These are phyloP conservation scores for Entoloma clypeatum DNA, from an alignment of 1,284 basidiomycete species.

Conservation along the genomic window DNA sequence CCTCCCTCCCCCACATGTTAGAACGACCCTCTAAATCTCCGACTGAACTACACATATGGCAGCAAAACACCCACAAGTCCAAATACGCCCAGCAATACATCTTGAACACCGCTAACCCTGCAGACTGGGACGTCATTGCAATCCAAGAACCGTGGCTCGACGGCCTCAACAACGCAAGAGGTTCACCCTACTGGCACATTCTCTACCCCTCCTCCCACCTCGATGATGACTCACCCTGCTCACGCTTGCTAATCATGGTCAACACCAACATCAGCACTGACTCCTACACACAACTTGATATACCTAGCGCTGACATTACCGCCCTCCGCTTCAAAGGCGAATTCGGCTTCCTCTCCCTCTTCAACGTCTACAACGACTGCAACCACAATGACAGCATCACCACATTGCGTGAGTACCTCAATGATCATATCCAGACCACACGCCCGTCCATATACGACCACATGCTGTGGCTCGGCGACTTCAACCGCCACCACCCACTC, in stretches of 20 bases:
- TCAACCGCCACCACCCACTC: conserved; percentile 47
- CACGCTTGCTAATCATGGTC: conserved; percentile 24
- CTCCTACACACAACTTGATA: conserved; percentile 13
- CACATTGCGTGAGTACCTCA: background rate
- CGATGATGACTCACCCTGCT: background rate
- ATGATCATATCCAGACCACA: too few species aligned
- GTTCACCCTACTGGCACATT: conserved; percentile 11
- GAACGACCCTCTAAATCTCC: background rate
- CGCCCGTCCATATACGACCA: conserved; percentile 2
- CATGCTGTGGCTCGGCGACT: conserved; percentile 40
- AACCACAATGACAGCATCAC: conserved; percentile 3
- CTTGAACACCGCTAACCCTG: conserved; percentile 6
- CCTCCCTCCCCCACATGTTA: background rate
- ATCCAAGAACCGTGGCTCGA: conserved; percentile 29
- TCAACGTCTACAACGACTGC: conserved; percentile 30
- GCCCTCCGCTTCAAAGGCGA: conserved; percentile 19
- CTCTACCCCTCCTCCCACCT: conserved; percentile 15
- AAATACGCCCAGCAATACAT: conserved; percentile 6
- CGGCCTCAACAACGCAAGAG: conserved; percentile 16
- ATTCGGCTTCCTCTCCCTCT: conserved; percentile 16
- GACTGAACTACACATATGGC: conserved; percentile 10
- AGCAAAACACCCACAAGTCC: conserved; percentile 19
- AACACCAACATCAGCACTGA: conserved; percentile 22
- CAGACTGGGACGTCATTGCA: conserved; percentile 22
- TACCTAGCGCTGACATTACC: conserved; percentile 20